Evolutionary conservation across 805 yeast genomes (phyloP), one percentile per base, ranked within the genome.

Genomic region (Pichia membranifaciens): DNA sequence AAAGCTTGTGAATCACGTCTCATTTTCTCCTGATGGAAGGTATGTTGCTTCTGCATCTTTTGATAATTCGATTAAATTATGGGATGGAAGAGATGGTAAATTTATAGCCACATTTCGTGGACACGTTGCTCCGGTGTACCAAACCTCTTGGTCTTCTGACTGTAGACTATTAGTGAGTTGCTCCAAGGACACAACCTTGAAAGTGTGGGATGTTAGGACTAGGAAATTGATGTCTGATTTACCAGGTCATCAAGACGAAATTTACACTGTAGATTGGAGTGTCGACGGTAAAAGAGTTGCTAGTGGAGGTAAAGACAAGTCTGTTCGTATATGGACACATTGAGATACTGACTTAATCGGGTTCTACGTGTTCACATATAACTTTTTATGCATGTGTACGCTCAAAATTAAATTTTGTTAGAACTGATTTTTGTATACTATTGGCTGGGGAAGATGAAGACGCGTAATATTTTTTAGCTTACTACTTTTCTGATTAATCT

Each of bases 221-320:
- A 75, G 84, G 53, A 91, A 91, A 61, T 70, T 93, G 47, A 76
- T 81, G 49, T 87, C 84, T 16, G 99, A 93, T 66, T 75, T 93
- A 49, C 99, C 99, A 0, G 99, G 99, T 1, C 99, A 93, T 62
- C 71, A 82, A 15, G 99, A 93, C 60, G 99, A 93, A 67, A 96
- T 93, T 0, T 93, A 79, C 62, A 95, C 97, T 0, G 96, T 93
- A 4, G 99, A 93, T 59, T 93, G 99, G 99, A 87, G 96, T 70
- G 80, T 84, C 47, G 99, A 93, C 63, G 99, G 99, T 40, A 78
- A 78, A 54, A 75, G 83, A 55, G 98, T 93, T 12, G 95, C 91
- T n/a, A 87, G 96, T 63, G 99, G 98, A 18, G 98, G 99, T 44
- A 90, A 89, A 62, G 99, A 93, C 65, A 93, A 90, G 65, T 84